Evolutionary conservation across 192 early-diverging fungal species (phyloP).

Genomic region (Coemansia sp.): DNA sequence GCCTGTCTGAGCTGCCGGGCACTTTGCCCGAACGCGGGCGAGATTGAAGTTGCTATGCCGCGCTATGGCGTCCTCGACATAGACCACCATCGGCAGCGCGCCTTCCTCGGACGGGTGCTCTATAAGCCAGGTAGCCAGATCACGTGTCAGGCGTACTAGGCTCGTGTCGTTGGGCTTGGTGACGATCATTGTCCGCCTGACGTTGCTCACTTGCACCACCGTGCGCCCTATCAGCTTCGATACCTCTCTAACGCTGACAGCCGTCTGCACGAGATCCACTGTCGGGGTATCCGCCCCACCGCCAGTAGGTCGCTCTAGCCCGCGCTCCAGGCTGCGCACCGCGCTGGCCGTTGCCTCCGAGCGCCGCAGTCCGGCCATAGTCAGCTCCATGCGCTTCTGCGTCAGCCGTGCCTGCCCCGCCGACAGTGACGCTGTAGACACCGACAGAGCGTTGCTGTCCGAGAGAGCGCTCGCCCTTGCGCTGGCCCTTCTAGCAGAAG

Average conservation of each 20-base stretch:
- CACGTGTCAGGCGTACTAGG: constrained; percentile 65
- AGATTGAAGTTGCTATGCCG: constrained; percentile 59
- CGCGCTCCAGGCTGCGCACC: constrained; percentile 44
- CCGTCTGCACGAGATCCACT: constrained; percentile 62
- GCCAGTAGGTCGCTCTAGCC: constrained; percentile 17
- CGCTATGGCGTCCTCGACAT: constrained; percentile 65
- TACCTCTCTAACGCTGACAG: constrained; percentile 67
- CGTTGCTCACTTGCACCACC: constrained; percentile 49
- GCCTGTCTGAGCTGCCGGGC: constrained; percentile 46
- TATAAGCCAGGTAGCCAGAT: constrained; percentile 68
- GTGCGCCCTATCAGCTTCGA: constrained; percentile 68
- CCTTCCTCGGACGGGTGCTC: constrained; percentile 16
- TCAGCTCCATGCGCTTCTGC: constrained; percentile 43
- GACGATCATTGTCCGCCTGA: constrained; percentile 66
- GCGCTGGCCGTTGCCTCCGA: constrained; percentile 32
- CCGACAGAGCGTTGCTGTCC: not conserved
- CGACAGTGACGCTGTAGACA: not conserved
- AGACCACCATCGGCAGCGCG: constrained; percentile 38
- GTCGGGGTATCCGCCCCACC: constrained; percentile 50
- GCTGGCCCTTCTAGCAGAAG: not conserved
- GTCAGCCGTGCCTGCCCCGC: constrained; percentile 7
- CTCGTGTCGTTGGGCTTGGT: constrained; percentile 71
- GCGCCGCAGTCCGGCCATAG: constrained; percentile 28
- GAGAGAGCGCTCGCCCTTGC: not conserved
- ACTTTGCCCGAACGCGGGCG: constrained; percentile 45